Percentiles rank a stretch among this genome's conserved stretches.
Conservation (phyloP, 1,284 basidiomycete genomes). For the Puccinia horiana region DNA sequence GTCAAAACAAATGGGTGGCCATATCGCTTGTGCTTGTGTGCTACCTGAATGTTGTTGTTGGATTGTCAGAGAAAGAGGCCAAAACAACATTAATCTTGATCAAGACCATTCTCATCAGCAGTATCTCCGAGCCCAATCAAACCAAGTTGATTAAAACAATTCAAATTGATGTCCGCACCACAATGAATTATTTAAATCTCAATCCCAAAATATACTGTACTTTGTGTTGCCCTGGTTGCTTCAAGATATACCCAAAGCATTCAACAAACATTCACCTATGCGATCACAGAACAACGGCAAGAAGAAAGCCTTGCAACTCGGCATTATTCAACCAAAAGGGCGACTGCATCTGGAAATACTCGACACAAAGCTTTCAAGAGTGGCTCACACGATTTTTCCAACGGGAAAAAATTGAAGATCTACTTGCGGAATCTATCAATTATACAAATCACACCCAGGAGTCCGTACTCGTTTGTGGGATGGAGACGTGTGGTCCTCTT, state of each 20-base stretch:
- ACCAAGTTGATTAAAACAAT: background rate
- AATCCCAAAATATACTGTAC: constrained; percentile 22
- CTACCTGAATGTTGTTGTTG: constrained; percentile 1
- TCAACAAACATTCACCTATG: background rate
- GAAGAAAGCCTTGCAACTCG: background rate
- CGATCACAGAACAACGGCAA: background rate
- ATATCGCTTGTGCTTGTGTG: background rate
- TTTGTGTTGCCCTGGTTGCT: constrained; percentile 29
- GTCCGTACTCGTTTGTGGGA: constrained; percentile 22
- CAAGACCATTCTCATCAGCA: background rate
- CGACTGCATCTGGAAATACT: constrained; percentile 16
- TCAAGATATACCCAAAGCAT: background rate
- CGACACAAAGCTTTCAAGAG: constrained; percentile 20
- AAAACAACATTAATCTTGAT: background rate
- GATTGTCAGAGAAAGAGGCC: background rate
- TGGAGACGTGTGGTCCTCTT: constrained; percentile 16
- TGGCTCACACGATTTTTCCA: constrained; percentile 24
- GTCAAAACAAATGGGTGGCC: background rate
- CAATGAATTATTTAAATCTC: constrained; percentile 14
- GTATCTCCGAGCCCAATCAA: background rate
- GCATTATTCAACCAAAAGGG: background rate
- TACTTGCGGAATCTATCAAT: background rate
- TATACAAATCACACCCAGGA: background rate
- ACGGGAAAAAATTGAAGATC: constrained; percentile 10
- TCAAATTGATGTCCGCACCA: constrained; percentile 18